Evolutionary conservation across 139 green algal genomes (phyloP).

Genomic region (Coelastrella sp.): DNA sequence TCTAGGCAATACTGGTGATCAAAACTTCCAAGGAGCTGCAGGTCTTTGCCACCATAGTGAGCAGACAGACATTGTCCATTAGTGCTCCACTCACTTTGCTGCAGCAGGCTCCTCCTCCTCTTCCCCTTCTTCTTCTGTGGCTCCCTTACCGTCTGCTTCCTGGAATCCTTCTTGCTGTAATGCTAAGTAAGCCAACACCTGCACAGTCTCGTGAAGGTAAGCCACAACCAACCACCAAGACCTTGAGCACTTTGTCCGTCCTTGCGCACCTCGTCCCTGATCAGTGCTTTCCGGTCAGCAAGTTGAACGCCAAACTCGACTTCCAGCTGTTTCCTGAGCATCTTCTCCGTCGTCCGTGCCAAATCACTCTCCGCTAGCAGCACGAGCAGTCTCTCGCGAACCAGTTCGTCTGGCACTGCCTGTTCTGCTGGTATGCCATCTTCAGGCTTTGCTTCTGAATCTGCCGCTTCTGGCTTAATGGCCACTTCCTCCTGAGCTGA

Average conservation of each 20-base stretch:
- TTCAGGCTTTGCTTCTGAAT: slow-evolving; percentile 9
- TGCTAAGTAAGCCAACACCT: slow-evolving; percentile 53
- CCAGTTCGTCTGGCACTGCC: slow-evolving; percentile 46
- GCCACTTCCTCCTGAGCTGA: background rate
- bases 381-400: slow-evolving; percentile 49
- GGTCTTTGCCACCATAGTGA: too few relatives aligned
- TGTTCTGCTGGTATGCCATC: background rate
- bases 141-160: slow-evolving; percentile 39
- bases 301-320: slow-evolving; percentile 68
- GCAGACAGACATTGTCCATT: too few relatives aligned
- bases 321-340: slow-evolving; percentile 78
- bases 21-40: too few relatives aligned
- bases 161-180: slow-evolving; percentile 49
- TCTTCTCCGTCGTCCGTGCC: slow-evolving; percentile 72
- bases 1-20: too few relatives aligned
- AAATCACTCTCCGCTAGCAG: slow-evolving; percentile 66
- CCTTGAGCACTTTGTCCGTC: background rate
- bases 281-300: slow-evolving; percentile 66
- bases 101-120: slow-evolving; percentile 28
- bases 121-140: slow-evolving; percentile 46
- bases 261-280: slow-evolving; percentile 51
- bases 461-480: background rate
- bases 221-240: background rate
- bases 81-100: background rate
- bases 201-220: background rate